A percentile compares a stretch with the other conserved stretches of the same genome.
These are phyloP conservation scores for Cladosporium austrohemisphaericum DNA, from an alignment of 2,329 filamentous ascomycete species.

Conservation along the genomic window DNA sequence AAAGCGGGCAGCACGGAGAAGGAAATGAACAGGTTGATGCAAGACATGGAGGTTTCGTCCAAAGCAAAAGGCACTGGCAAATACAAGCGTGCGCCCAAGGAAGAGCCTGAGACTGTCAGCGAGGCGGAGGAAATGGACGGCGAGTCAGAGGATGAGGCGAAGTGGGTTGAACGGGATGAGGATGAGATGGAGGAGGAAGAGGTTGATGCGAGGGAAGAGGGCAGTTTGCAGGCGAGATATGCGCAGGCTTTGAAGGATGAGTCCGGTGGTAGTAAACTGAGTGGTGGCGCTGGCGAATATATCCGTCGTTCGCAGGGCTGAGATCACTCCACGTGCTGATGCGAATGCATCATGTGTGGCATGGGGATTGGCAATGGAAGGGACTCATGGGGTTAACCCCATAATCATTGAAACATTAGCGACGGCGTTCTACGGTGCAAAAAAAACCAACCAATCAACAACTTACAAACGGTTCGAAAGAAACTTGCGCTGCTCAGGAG, in stretches of 20 bases:
- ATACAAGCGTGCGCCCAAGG: slow-evolving; percentile 31
- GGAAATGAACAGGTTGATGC: slow-evolving; percentile 90
- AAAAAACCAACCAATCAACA: not conserved
- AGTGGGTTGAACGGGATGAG: slow-evolving; percentile 36
- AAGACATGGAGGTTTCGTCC: slow-evolving; percentile 70
- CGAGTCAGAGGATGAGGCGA: slow-evolving; percentile 44
- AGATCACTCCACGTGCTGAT: no score
- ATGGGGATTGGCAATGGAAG: no score
- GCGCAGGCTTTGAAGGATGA: slow-evolving; percentile 65
- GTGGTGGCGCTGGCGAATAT: slow-evolving; percentile 17
- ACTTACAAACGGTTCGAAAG: no score
- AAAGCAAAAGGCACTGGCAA: slow-evolving; percentile 34
- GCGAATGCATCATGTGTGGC: no score
- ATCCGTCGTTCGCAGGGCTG: slow-evolving; percentile 19
- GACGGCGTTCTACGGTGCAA: not conserved
- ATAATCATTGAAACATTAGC: not conserved
- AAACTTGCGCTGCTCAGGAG: no score
- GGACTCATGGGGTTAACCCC: not conserved
- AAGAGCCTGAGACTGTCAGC: slow-evolving; percentile 50
- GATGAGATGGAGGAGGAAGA: slow-evolving; percentile 57
- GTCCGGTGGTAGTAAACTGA: slow-evolving; percentile 2
- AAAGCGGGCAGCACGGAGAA: slow-evolving; percentile 70
- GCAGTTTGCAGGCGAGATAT: slow-evolving; percentile 71
- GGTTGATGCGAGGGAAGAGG: slow-evolving; percentile 53
- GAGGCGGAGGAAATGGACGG: slow-evolving; percentile 53